phyloP scores from a whole-genome alignment of 768 basidiomycete species.

The Naganishia vishniacii region DNA sequence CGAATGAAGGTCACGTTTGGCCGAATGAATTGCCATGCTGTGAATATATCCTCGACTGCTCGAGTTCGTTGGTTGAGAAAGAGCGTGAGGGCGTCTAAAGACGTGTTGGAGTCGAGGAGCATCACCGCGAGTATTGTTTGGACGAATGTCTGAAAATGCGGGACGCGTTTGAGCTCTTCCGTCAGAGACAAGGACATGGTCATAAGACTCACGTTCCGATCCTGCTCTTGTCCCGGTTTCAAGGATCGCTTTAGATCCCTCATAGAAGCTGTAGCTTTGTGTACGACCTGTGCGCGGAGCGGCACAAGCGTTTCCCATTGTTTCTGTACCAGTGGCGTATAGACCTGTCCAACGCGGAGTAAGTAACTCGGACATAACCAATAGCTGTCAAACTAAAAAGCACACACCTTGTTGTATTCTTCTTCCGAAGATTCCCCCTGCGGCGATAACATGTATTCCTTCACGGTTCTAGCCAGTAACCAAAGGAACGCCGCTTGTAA shows the following conservation, averaged over 20 bases:
- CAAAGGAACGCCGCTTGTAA: conserved; percentile 83
- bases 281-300: conserved; percentile 80
- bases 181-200: background rate
- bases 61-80: conserved; percentile 60
- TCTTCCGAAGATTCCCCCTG: conserved; percentile 1
- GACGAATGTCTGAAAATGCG: conserved; percentile 58
- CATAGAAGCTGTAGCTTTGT: conserved; percentile 76
- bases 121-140: conserved; percentile 75
- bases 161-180: background rate
- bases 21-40: conserved; percentile 9
- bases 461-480: conserved; percentile 74
- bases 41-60: conserved; percentile 36
- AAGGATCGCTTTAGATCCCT: conserved; percentile 55
- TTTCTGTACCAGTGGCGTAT: conserved; percentile 80
- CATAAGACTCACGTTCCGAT: conserved; percentile 14
- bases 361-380: background rate
- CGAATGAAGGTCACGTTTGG: conserved; percentile 9
- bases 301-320: conserved; percentile 89
- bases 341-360: conserved; percentile 54
- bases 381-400: background rate
- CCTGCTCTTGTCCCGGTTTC: conserved; percentile 5
- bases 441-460: conserved; percentile 59
- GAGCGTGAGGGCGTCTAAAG: conserved; percentile 65
- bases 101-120: conserved; percentile 77
- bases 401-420: background rate